Evolutionary conservation across 148 eudicot species (phyloP), one percentile per base, ranked within the genome.

Genomic region (Beta vulgaris): DNA sequence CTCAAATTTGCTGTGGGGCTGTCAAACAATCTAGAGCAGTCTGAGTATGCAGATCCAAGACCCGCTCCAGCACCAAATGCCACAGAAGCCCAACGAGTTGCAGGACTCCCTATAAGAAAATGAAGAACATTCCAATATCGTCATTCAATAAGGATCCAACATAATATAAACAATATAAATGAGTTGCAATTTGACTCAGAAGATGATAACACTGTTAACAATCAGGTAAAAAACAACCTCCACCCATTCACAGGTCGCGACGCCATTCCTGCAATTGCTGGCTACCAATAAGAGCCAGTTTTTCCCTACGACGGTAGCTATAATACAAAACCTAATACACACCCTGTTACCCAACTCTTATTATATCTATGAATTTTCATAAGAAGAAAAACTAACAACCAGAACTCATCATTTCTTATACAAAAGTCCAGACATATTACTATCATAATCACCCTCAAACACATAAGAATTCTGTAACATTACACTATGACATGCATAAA

Each of bases 21-120:
- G 71, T 73, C 82, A 85, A 88, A 92, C 77, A 82, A 82, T 37
- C 63, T 82, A n/a, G 91, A 88, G 82, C 97, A 93, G 32, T 93
- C 97, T 26, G 94, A 61, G 71, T 91, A 93, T 34, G 98, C 94
- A 80, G 97, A 89, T 57, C 98, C 98, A 81, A 93, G 76, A 65
- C 97, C 98, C 57, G 87, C 57, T 59, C 98, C 98, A 58, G 98
- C 97, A 75, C 97, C 97, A 69, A 93, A 89, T 68, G 98, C 94
- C 59, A 93, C 88, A 23, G 98, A 75, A 76, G 98, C 92, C 98
- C 98, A 89, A 58, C 97, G 92, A 54, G 98, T 88, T 70, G 79
- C 87, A 69, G 97, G 98, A 80, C 92, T 89, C 63, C 97, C 98
- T 93, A 76, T 16, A 73, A 51, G 18, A 74, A 68, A 80, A 71